These are phyloP conservation scores for Podospora pseudoanserina DNA, from an alignment of 495 filamentous ascomycete genomes.

Conservation along the genomic window DNA sequence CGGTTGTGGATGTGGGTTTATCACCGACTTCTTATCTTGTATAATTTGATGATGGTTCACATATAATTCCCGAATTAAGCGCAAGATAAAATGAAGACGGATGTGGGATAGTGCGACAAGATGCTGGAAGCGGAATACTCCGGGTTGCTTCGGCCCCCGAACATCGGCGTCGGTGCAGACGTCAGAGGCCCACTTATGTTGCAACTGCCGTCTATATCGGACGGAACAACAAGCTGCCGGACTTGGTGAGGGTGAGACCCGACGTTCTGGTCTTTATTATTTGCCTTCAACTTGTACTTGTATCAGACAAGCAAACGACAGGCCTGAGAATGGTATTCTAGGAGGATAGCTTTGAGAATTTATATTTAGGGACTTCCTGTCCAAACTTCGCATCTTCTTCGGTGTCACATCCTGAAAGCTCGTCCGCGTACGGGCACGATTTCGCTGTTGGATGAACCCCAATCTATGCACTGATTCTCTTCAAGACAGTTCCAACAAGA, in stretches of 20 bases:
- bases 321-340: too few relatives aligned
- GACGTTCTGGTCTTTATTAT: too few relatives aligned
- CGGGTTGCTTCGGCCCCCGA: constrained; percentile 11
- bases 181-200: not conserved
- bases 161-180: not conserved
- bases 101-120: not conserved
- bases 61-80: not conserved
- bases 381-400: too few relatives aligned
- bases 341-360: too few relatives aligned
- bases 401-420: too few relatives aligned
- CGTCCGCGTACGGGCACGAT: too few relatives aligned
- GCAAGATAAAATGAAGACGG: not conserved
- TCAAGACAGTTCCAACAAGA: not conserved
- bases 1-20: not conserved
- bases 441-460: too few relatives aligned
- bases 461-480: not conserved
- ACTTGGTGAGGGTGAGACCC: too few relatives aligned
- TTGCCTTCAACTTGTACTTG: too few relatives aligned
- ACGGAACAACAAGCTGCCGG: too few relatives aligned
- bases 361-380: too few relatives aligned
- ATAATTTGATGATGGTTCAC: not conserved
- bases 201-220: not conserved
- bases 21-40: not conserved
- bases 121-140: constrained; percentile 9
- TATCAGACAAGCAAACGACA: too few relatives aligned